These are phyloP conservation scores for Onygena corvina DNA, from an alignment of 2,329 filamentous ascomycete species.

Conservation along the genomic window DNA sequence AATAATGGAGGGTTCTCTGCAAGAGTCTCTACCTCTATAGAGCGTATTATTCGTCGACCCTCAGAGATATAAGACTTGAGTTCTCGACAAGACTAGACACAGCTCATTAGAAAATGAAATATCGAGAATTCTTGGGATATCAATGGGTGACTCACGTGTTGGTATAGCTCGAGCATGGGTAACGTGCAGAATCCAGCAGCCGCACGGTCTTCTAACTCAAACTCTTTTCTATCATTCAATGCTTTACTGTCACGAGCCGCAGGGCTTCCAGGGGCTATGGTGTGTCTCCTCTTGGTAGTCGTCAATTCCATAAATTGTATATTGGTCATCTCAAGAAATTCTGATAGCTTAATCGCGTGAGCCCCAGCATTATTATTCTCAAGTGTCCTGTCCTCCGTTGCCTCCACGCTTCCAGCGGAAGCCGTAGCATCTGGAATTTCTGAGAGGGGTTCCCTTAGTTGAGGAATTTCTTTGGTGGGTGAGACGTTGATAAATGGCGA, in stretches of 20 bases:
- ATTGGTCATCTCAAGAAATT: constrained; percentile 88
- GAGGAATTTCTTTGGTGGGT: constrained; percentile 24
- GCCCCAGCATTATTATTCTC: neutral
- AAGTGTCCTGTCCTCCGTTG: neutral
- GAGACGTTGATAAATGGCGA: constrained; percentile 20
- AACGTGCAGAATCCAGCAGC: constrained; percentile 83
- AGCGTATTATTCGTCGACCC: constrained; percentile 75
- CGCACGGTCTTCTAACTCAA: constrained; percentile 59
- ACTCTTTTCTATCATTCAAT: constrained; percentile 21
- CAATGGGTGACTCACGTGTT: constrained; percentile 51
- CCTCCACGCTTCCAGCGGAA: neutral
- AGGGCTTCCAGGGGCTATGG: constrained; percentile 48
- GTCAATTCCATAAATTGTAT: constrained; percentile 98
- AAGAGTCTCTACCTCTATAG: constrained; percentile 79
- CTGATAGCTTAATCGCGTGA: constrained; percentile 68
- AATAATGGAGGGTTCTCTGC: constrained; percentile 87
- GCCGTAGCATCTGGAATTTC: constrained; percentile 37
- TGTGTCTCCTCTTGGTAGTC: constrained; percentile 87
- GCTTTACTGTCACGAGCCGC: constrained; percentile 19
- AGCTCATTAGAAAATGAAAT: constrained; percentile 15
- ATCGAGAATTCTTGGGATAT: neutral
- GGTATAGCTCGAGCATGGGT: constrained; percentile 86
- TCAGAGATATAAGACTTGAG: constrained; percentile 95
- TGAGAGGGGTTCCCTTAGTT: constrained; percentile 48
- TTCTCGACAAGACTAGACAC: constrained; percentile 64